phyloP scores from a whole-genome alignment of 805 yeast genomes.

The Lipomyces starkeyi region DNA sequence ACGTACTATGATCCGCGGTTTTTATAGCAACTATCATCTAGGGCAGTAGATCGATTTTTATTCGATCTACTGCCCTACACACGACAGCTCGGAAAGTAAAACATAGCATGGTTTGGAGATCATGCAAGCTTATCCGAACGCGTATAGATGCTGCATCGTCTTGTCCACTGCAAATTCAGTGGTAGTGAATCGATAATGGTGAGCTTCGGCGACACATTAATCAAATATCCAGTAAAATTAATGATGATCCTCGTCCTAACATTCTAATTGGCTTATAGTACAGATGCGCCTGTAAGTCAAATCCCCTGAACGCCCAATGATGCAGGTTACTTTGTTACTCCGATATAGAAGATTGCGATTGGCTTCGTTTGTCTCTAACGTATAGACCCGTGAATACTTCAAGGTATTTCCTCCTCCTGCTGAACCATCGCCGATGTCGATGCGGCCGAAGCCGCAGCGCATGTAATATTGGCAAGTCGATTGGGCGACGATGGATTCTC shows the following conservation, averaged over 20 bases:
- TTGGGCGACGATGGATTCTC: background rate
- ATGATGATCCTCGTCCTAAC: background rate
- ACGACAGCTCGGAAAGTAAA: slow-evolving; percentile 12
- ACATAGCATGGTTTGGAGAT: background rate
- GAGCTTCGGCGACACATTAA: background rate
- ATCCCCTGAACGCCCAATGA: background rate
- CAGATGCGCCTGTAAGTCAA: background rate
- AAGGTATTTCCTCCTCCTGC: background rate
- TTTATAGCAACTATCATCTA: slow-evolving; percentile 17
- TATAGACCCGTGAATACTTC: background rate
- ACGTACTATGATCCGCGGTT: slow-evolving; percentile 39
- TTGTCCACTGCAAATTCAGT: background rate
- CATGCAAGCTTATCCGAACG: slow-evolving; percentile 14
- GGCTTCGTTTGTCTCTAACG: background rate
- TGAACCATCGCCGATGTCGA: background rate
- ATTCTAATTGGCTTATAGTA: background rate
- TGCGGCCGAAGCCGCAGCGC: background rate
- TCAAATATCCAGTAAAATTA: background rate
- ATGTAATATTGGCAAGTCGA: background rate
- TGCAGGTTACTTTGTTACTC: background rate
- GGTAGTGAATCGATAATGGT: background rate
- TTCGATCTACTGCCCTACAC: slow-evolving; percentile 7
- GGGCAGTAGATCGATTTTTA: background rate
- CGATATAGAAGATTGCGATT: background rate
- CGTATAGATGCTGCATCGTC: slow-evolving; percentile 21